phyloP scores from a whole-genome alignment of 495 filamentous ascomycete species.

The Tuber microsphaerosporum region DNA sequence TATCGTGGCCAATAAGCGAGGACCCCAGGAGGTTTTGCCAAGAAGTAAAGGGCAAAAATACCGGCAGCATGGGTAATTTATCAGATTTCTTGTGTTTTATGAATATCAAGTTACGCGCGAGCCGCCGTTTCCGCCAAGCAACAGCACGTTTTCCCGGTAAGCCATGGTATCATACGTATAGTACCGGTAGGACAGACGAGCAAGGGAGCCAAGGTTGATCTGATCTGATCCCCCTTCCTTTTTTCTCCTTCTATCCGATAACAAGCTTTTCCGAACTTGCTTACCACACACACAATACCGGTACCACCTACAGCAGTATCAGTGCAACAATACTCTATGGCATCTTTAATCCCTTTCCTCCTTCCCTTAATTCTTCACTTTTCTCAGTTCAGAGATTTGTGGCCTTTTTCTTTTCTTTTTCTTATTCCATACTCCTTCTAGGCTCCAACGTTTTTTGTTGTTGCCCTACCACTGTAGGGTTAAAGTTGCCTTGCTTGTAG shows the following conservation, averaged over 20 bases:
- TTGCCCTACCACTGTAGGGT: not conserved
- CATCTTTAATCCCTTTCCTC: not conserved
- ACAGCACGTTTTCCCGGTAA: not conserved
- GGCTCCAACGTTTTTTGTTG: not conserved
- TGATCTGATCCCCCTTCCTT: not conserved
- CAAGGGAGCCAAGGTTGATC: not conserved
- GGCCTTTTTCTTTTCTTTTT: not conserved
- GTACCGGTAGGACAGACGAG: not conserved
- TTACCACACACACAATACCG: not conserved
- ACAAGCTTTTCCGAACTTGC: not conserved
- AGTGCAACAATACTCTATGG: not conserved
- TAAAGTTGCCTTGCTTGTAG: not conserved
- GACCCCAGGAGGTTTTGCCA: not conserved
- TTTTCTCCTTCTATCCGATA: not conserved
- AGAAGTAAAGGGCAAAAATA: not conserved
- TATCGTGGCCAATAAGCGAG: not conserved
- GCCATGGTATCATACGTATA: too few species aligned
- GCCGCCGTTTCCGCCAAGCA: not conserved
- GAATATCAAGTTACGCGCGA: conserved; percentile 2
- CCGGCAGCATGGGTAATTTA: too few species aligned
- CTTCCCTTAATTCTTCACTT: not conserved
- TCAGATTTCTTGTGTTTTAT: not conserved
- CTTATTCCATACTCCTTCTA: not conserved
- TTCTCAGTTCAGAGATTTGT: not conserved
- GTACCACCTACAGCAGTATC: too few species aligned